phyloP scores from a whole-genome alignment of 176 grass and related monocot genomes.

The Ananas comosus region DNA sequence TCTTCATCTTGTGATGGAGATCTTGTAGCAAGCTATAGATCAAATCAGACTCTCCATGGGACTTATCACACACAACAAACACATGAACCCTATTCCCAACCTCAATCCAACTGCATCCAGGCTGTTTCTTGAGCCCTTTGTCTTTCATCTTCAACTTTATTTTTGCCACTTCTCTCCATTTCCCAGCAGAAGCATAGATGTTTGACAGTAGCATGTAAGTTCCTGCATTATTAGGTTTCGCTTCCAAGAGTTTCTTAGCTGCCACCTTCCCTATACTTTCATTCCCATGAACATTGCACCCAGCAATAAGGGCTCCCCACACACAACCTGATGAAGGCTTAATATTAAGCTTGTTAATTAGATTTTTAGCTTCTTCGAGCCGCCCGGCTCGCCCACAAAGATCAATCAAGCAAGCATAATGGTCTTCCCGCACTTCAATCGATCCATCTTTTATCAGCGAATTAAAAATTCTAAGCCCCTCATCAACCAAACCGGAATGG shows the following conservation, averaged over 20 bases:
- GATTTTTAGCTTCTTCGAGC: slow-evolving; percentile 50
- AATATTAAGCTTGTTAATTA: slow-evolving; percentile 48
- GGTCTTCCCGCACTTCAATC: slow-evolving; percentile 52
- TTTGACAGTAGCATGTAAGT: slow-evolving; percentile 64
- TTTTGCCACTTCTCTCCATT: slow-evolving; percentile 71
- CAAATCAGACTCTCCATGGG: slow-evolving; percentile 36
- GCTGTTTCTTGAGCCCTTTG: slow-evolving; percentile 73
- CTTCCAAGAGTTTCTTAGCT: slow-evolving; percentile 56
- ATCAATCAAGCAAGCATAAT: slow-evolving; percentile 70
- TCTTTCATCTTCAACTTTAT: slow-evolving; percentile 66
- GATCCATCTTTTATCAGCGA: slow-evolving; percentile 47
- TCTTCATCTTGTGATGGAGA: slow-evolving; percentile 57
- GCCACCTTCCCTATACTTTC: slow-evolving; percentile 46
- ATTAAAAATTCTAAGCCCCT: slow-evolving; percentile 62
- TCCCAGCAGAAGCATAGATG: slow-evolving; percentile 82
- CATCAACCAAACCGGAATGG: slow-evolving; percentile 57
- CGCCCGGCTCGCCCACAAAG: slow-evolving; percentile 62
- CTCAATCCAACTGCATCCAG: slow-evolving; percentile 87
- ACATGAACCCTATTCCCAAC: slow-evolving; percentile 70
- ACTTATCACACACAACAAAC: slow-evolving; percentile 67
- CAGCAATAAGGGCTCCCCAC: slow-evolving; percentile 63
- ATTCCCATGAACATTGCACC: slow-evolving; percentile 62
- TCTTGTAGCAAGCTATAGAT: slow-evolving; percentile 44
- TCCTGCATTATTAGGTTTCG: slow-evolving; percentile 61
- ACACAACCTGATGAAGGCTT: slow-evolving; percentile 37